Conservation (phyloP, 345 rosid genomes). For the Carallia pectinifolia region DNA sequence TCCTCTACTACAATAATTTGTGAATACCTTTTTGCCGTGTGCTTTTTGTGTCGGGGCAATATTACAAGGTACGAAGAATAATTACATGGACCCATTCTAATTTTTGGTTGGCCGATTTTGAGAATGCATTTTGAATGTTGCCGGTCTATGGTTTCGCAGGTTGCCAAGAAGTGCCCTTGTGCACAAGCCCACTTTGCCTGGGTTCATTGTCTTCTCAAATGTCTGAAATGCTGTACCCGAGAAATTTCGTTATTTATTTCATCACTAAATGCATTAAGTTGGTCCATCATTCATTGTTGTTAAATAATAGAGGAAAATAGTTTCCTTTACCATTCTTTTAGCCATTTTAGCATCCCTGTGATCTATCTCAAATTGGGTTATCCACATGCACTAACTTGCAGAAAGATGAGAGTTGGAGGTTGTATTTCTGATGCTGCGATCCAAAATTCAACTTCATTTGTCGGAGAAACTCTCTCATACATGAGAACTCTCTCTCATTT, state of each 20-base stretch:
- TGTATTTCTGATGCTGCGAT: no score
- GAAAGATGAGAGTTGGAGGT: no score
- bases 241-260: neutral
- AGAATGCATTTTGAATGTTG: no score
- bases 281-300: slow-evolving; percentile 65
- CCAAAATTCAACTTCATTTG: no score
- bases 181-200: slow-evolving; percentile 71
- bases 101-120: neutral
- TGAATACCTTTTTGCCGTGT: no score
- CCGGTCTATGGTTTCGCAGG: slow-evolving; percentile 40
- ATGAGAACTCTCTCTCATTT: no score
- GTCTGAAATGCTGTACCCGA: slow-evolving; percentile 24
- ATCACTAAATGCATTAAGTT: slow-evolving; percentile 35
- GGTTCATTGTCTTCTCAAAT: slow-evolving; percentile 62
- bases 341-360: no score
- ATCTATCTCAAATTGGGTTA: no score
- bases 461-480: no score
- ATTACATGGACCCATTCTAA: neutral
- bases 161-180: slow-evolving; percentile 76
- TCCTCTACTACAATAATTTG: slow-evolving; percentile 50
- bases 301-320: slow-evolving; percentile 73
- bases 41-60: no score
- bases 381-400: no score
- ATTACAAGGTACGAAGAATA: neutral
- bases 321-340: neutral